Evolutionary conservation across 768 basidiomycete species (phyloP).

Genomic region (Lepiota venenata): DNA sequence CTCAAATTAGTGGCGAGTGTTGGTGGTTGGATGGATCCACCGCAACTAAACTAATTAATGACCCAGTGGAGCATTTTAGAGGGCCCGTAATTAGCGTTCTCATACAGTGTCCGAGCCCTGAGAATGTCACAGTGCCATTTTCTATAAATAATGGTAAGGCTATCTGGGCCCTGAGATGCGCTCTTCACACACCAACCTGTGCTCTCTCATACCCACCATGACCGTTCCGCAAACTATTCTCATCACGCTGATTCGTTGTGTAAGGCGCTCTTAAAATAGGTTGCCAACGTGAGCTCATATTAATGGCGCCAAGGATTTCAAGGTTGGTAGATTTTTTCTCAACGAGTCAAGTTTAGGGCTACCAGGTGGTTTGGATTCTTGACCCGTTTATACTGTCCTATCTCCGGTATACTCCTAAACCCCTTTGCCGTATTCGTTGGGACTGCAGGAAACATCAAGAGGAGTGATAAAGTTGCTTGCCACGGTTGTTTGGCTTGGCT

Average conservation of each 20-base stretch:
- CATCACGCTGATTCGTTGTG: slow-evolving; percentile 1
- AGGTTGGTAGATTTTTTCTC: too few species aligned
- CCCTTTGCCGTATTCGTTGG: background rate
- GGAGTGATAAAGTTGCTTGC: background rate
- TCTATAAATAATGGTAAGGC: background rate
- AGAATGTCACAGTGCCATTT: too few species aligned
- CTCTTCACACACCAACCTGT: background rate
- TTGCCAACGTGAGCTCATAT: background rate
- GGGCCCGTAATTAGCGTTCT: background rate
- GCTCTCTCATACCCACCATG: slow-evolving; percentile 6
- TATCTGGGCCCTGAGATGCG: background rate
- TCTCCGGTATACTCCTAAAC: too few species aligned
- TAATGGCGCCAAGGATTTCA: background rate
- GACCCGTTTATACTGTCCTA: too few species aligned
- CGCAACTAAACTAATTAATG: background rate
- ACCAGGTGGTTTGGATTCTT: too few species aligned
- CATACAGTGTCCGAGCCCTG: too few species aligned
- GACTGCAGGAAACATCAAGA: background rate
- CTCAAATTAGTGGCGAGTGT: background rate
- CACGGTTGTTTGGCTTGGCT: background rate
- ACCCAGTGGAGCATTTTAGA: slow-evolving; percentile 11
- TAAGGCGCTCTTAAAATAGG: background rate
- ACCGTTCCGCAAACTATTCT: background rate
- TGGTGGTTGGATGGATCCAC: background rate
- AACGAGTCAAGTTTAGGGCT: too few species aligned